Conservation (phyloP, 805 yeast species). For the Grigorovia yakushimaensis region DNA sequence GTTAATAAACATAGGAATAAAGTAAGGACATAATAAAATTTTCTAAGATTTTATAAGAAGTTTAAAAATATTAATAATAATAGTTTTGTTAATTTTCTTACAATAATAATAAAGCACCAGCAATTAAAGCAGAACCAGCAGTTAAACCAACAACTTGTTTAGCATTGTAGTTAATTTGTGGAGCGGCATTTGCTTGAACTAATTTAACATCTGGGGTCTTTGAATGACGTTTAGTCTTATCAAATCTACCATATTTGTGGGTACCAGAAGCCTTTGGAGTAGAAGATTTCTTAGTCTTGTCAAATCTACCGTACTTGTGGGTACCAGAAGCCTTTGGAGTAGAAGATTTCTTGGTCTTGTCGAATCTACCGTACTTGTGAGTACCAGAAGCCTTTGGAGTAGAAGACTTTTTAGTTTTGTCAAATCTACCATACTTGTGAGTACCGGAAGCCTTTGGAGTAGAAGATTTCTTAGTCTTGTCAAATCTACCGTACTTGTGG, state of each 20-base stretch:
- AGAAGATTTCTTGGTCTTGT: constrained; percentile 28
- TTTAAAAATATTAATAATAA: background rate
- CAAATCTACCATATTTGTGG: constrained; percentile 48
- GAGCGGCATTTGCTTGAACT: constrained; percentile 9
- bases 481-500: constrained; percentile 48
- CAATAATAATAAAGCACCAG: constrained; percentile 40
- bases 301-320: constrained; percentile 48
- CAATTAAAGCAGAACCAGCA: constrained; percentile 39
- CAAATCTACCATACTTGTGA: constrained; percentile 45
- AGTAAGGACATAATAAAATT: background rate
- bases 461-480: constrained; percentile 29
- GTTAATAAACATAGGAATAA: background rate
- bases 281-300: constrained; percentile 30
- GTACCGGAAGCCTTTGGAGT: constrained; percentile 37
- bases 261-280: constrained; percentile 37
- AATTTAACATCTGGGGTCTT: constrained; percentile 18
- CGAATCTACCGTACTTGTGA: constrained; percentile 46
- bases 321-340: constrained; percentile 37
- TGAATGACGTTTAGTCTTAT: constrained; percentile 26
- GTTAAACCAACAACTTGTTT: constrained; percentile 26
- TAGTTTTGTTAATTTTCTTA: constrained; percentile 13
- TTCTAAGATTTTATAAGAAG: background rate
- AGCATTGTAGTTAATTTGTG: constrained; percentile 15
- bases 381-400: constrained; percentile 37
- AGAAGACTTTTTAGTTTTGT: constrained; percentile 28